These are phyloP conservation scores for Artemisia annua DNA, from an alignment of 129 eudicot species.

Conservation along the genomic window DNA sequence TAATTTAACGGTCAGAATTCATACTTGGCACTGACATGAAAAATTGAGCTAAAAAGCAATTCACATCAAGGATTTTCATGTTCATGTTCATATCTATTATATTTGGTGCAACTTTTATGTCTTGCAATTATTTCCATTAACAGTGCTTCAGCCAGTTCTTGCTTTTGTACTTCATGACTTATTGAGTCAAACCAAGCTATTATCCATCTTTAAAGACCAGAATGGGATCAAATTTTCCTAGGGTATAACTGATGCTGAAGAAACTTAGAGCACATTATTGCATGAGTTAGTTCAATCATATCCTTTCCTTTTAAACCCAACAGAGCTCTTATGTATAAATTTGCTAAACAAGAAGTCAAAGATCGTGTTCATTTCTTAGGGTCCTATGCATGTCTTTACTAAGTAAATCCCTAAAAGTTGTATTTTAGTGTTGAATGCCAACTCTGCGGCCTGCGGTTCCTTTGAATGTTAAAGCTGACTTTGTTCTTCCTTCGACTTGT, in stretches of 20 bases:
- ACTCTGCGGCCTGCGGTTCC: neutral
- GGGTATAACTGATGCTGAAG: neutral
- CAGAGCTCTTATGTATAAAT: neutral
- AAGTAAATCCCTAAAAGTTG: no score
- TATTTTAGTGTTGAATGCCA: neutral
- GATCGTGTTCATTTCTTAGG: neutral
- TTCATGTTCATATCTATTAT: conserved; percentile 13
- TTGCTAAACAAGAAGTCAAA: neutral
- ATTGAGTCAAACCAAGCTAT: neutral
- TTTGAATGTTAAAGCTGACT: no score
- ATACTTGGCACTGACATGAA: conserved; percentile 1
- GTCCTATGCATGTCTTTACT: neutral
- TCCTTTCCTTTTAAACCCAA: neutral
- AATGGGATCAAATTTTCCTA: neutral
- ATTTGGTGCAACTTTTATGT: conserved; percentile 8
- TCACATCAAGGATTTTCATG: neutral
- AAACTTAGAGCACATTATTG: conserved; percentile 1
- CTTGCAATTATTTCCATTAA: conserved; percentile 13
- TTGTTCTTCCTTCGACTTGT: conserved; percentile 10
- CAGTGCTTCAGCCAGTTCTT: conserved; percentile 3
- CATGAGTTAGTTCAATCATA: neutral
- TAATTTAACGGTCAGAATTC: conserved; percentile 5
- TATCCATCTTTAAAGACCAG: neutral
- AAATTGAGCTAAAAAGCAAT: neutral
- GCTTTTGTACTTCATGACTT: neutral